Conservation (phyloP, 495 filamentous ascomycete genomes). For the Aspergillus leporis region DNA sequence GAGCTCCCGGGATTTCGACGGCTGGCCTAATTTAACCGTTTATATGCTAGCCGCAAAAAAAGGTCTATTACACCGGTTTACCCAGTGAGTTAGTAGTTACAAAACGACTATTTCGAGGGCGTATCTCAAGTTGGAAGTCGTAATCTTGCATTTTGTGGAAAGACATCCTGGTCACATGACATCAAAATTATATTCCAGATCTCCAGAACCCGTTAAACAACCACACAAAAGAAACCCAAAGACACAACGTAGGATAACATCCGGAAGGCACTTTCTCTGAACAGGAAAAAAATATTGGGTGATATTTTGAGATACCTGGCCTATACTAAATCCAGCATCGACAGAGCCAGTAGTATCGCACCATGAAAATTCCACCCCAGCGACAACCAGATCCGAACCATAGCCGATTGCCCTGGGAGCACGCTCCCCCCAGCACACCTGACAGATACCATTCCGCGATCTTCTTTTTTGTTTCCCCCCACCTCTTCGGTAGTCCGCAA, state of each 20-base stretch:
- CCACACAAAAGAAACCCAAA: conserved; percentile 6
- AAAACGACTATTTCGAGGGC: not conserved
- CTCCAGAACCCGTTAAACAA: conserved; percentile 5
- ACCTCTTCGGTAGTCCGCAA: not conserved
- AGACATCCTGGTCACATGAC: conserved; percentile 3
- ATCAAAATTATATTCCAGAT: conserved; percentile 7
- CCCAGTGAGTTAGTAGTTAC: not conserved
- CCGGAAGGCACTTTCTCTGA: conserved; percentile 8
- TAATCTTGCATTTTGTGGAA: conserved; percentile 7
- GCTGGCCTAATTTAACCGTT: not conserved
- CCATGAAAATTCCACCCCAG: conserved; percentile 23
- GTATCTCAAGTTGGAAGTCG: not conserved
- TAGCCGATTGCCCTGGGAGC: conserved; percentile 15
- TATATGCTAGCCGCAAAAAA: not conserved
- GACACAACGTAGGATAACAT: conserved; percentile 9
- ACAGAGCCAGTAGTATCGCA: conserved; percentile 30
- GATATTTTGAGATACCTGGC: conserved; percentile 37
- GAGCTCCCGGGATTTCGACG: not conserved
- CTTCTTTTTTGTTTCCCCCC: conserved; percentile 6
- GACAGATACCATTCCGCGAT: conserved; percentile 21
- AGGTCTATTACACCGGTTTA: not conserved
- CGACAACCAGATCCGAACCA: conserved; percentile 22
- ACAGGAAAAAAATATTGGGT: conserved; percentile 28
- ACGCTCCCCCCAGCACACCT: conserved; percentile 21
- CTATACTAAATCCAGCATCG: conserved; percentile 33